Conservation (phyloP, 1,139 yeast species). For the Lodderomyces margitis region DNA sequence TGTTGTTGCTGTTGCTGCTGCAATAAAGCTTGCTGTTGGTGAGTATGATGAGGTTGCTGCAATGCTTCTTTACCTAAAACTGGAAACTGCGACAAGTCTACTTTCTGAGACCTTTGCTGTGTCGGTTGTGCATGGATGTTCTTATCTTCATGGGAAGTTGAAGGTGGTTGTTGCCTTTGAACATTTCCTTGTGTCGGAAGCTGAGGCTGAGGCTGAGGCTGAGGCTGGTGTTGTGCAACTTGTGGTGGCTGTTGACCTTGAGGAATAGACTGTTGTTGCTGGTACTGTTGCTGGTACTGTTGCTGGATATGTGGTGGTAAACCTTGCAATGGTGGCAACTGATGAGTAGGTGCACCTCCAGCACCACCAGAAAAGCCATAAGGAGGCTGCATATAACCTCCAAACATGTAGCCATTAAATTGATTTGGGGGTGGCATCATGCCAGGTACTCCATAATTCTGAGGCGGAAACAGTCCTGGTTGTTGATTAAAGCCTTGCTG, state of each 20-base stretch:
- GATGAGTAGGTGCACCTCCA: conserved; percentile 29
- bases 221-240: conserved; percentile 18
- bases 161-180: conserved; percentile 5
- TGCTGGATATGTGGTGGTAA: conserved; percentile 13
- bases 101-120: conserved; percentile 20
- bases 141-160: background rate
- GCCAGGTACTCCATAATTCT: conserved; percentile 36
- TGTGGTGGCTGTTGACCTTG: conserved; percentile 9
- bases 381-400: conserved; percentile 42
- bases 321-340: conserved; percentile 20
- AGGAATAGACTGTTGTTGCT: conserved; percentile 12
- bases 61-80: conserved; percentile 44
- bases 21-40: conserved; percentile 14
- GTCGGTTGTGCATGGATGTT: background rate
- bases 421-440: conserved; percentile 31
- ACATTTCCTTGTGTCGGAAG: conserved; percentile 8
- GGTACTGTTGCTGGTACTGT: conserved; percentile 18
- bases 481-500: conserved; percentile 19
- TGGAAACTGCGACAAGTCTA: conserved; percentile 50
- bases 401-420: conserved; percentile 41
- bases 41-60: conserved; percentile 15
- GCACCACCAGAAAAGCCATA: conserved; percentile 30
- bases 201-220: conserved; percentile 5
- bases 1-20: conserved; percentile 14
- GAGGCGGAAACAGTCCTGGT: conserved; percentile 22